phyloP scores from a whole-genome alignment of 2,329 filamentous ascomycete genomes.

The Aspergillus ruber region DNA sequence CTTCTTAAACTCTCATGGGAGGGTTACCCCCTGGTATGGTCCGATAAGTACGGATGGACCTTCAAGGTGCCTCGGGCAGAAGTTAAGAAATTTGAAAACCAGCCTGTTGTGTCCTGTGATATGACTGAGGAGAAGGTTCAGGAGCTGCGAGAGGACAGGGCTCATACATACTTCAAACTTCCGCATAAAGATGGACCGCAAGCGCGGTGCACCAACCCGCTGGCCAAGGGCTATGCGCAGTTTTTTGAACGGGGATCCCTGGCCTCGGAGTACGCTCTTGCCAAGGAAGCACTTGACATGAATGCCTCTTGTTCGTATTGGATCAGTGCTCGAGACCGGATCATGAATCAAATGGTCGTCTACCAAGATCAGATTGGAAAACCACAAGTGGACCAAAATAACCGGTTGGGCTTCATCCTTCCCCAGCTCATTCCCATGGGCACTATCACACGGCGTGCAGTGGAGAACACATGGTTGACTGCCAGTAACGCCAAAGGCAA shows the following conservation, averaged over 20 bases:
- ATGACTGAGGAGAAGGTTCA: slow-evolving; percentile 68
- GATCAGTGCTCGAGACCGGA: slow-evolving; percentile 91
- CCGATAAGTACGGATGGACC: slow-evolving; percentile 86
- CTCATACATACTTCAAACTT: slow-evolving; percentile 76
- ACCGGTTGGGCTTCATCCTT: slow-evolving; percentile 71
- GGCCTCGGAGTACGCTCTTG: slow-evolving; percentile 80
- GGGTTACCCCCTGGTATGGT: slow-evolving; percentile 84
- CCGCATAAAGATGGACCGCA: slow-evolving; percentile 92
- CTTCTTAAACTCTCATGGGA: slow-evolving; percentile 84
- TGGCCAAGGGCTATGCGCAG: slow-evolving; percentile 82
- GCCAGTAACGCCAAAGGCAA: slow-evolving; percentile 96
- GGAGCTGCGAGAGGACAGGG: slow-evolving; percentile 58
- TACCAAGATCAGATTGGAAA: slow-evolving; percentile 60
- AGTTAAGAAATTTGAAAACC: slow-evolving; percentile 58
- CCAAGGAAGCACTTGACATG: slow-evolving; percentile 95
- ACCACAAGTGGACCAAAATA: slow-evolving; percentile 12
- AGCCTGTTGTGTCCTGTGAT: slow-evolving; percentile 67
- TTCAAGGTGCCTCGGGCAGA: slow-evolving; percentile 67
- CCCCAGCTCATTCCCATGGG: slow-evolving; percentile 98
- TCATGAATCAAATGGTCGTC: slow-evolving; percentile 91
- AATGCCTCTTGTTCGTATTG: slow-evolving; percentile 98
- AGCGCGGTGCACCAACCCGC: slow-evolving; percentile 74
- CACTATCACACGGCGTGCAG: slow-evolving; percentile 85
- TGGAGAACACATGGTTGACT: slow-evolving; percentile 97
- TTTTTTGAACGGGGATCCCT: slow-evolving; percentile 89